Percentiles rank a stretch among this genome's conserved stretches.
Conservation (phyloP, 495 filamentous ascomycete genomes). For the Apodospora peruviana region DNA sequence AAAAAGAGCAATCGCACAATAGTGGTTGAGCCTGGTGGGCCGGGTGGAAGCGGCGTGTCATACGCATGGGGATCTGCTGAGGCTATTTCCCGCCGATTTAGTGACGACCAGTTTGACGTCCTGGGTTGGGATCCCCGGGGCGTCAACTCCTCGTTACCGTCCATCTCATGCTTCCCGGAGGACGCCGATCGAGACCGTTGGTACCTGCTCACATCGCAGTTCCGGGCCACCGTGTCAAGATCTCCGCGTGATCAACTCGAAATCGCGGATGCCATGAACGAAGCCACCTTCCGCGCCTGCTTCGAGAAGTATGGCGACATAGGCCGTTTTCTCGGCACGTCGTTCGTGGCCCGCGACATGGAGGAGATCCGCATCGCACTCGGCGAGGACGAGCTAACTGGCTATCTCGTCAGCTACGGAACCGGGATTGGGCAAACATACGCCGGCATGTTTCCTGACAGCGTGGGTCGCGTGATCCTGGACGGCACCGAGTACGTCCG, state of each 20-base stretch:
- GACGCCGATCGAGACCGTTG: slow-evolving; percentile 38
- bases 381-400: slow-evolving; percentile 45
- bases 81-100: slow-evolving; percentile 30
- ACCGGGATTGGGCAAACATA: slow-evolving; percentile 59
- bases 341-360: slow-evolving; percentile 43
- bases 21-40: slow-evolving; percentile 42
- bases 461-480: slow-evolving; percentile 41
- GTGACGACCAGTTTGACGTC: slow-evolving; percentile 40
- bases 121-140: slow-evolving; percentile 55
- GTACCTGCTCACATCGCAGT: slow-evolving; percentile 31
- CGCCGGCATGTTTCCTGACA: slow-evolving; percentile 42
- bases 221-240: slow-evolving; percentile 28
- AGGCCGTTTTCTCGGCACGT: slow-evolving; percentile 35
- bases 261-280: slow-evolving; percentile 33
- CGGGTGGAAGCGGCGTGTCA: slow-evolving; percentile 38
- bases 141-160: slow-evolving; percentile 45
- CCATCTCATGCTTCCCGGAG: slow-evolving; percentile 44
- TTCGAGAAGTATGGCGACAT: slow-evolving; percentile 40
- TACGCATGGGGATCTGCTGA: slow-evolving; percentile 33
- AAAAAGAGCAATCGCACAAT: slow-evolving; percentile 41
- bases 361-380: slow-evolving; percentile 46
- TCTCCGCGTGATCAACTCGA: slow-evolving; percentile 30
- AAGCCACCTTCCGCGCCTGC: slow-evolving; percentile 38
- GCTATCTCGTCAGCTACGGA: slow-evolving; percentile 67
- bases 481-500: slow-evolving; percentile 47